Percentiles rank a stretch among this genome's conserved stretches.
Evolutionary conservation across 306 rosid genomes (phyloP).

Genomic region (Ormosia emarginata): DNA sequence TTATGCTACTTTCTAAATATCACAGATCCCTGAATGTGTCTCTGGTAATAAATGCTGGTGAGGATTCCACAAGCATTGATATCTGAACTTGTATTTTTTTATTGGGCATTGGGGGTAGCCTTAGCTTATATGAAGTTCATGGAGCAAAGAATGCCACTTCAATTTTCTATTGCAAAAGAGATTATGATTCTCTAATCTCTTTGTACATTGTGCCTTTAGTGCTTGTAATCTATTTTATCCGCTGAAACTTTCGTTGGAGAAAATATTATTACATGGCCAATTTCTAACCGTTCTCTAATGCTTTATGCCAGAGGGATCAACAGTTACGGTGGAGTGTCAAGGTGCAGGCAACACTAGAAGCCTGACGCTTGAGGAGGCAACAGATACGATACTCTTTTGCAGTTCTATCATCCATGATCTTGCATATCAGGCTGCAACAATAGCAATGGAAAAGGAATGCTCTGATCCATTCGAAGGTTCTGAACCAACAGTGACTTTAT

Average conservation of each 20-base stretch:
- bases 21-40: not conserved
- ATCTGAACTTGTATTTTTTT: not conserved
- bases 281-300: slow-evolving; percentile 27
- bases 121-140: not conserved
- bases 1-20: not conserved
- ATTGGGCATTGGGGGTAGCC: not conserved
- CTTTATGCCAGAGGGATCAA: slow-evolving; percentile 64
- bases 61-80: not conserved
- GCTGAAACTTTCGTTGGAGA: not conserved
- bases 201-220: slow-evolving; percentile 33
- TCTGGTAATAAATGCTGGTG: not conserved
- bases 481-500: slow-evolving; percentile 69
- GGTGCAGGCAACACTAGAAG: slow-evolving; percentile 63
- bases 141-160: not conserved
- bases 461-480: slow-evolving; percentile 57
- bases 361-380: slow-evolving; percentile 94
- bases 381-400: slow-evolving; percentile 92
- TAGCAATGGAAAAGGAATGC: slow-evolving; percentile 72
- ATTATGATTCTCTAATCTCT: not conserved
- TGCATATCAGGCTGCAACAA: slow-evolving; percentile 80
- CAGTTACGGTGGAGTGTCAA: slow-evolving; percentile 65
- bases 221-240: not conserved
- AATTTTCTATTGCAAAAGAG: not conserved
- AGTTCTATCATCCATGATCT: slow-evolving; percentile 89
- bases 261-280: not conserved